A percentile compares a stretch with the other conserved stretches of the same genome.
Conservation (phyloP, 345 rosid species). For the Sonneratia caseolaris region DNA sequence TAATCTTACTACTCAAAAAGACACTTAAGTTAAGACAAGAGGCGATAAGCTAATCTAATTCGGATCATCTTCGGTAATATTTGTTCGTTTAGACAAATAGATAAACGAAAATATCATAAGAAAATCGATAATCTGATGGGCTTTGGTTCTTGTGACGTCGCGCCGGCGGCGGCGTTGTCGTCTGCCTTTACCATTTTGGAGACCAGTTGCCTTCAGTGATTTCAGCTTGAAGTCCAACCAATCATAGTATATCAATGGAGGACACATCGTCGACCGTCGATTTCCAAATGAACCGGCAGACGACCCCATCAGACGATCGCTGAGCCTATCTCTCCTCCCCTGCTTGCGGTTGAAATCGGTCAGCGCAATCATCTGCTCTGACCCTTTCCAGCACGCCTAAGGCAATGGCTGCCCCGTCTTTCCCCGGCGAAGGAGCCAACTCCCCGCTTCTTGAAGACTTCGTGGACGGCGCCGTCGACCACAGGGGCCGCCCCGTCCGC, state of each 20-base stretch:
- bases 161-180: neutral
- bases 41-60: too few relatives aligned
- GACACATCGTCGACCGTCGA: neutral
- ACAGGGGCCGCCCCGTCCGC: constrained; percentile 15
- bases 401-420: neutral
- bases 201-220: neutral
- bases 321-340: neutral
- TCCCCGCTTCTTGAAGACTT: constrained; percentile 1
- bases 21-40: too few relatives aligned
- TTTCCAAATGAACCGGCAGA: neutral
- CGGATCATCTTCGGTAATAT: too few relatives aligned
- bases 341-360: neutral
- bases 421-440: constrained; percentile 21
- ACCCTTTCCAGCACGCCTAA: neutral
- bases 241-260: neutral
- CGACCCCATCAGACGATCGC: neutral
- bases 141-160: too few relatives aligned
- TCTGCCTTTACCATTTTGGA: neutral
- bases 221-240: neutral
- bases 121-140: too few relatives aligned
- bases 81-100: too few relatives aligned
- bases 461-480: constrained; percentile 23
- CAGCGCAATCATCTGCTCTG: constrained; percentile 2
- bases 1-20: too few relatives aligned
- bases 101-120: too few relatives aligned